phyloP scores from a whole-genome alignment of 257 asterid species.

The Ballota nigra region DNA sequence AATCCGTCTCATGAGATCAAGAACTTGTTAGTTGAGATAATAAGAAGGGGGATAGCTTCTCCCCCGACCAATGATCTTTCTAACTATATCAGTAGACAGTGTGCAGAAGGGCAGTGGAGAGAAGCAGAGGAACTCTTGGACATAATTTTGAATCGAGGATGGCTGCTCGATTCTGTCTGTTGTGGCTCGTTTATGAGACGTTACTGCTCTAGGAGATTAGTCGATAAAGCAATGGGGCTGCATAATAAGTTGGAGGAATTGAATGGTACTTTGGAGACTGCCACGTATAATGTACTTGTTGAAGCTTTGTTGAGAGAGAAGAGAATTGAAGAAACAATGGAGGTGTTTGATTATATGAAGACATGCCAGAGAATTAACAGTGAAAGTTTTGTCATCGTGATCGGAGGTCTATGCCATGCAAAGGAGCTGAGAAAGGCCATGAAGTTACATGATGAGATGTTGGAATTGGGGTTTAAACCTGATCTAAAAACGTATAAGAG shows the following conservation, averaged over 20 bases:
- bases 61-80: slow-evolving; percentile 36
- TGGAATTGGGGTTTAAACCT: slow-evolving; percentile 69
- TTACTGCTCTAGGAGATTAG: slow-evolving; percentile 46
- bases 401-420: slow-evolving; percentile 53
- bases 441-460: slow-evolving; percentile 76
- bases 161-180: slow-evolving; percentile 44
- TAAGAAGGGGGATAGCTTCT: slow-evolving; percentile 38
- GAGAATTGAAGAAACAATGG: slow-evolving; percentile 44
- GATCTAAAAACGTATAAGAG: slow-evolving; percentile 49
- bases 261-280: slow-evolving; percentile 39
- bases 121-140: slow-evolving; percentile 60
- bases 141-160: slow-evolving; percentile 39
- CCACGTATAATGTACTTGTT: slow-evolving; percentile 45
- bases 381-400: slow-evolving; percentile 54
- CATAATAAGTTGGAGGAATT: slow-evolving; percentile 49
- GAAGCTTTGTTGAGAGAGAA: slow-evolving; percentile 39
- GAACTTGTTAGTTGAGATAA: slow-evolving; percentile 48
- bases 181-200: slow-evolving; percentile 52
- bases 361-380: slow-evolving; percentile 33
- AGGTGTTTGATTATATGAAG: slow-evolving; percentile 67
- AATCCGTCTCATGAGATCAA: slow-evolving; percentile 45
- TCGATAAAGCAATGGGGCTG: slow-evolving; percentile 52
- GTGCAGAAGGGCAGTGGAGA: slow-evolving; percentile 48
- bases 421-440: slow-evolving; percentile 68
- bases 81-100: slow-evolving; percentile 35